A percentile compares a stretch with the other conserved stretches of the same genome.
Evolutionary conservation across 768 basidiomycete genomes (phyloP).

Genomic region (Polyporus arcularius): DNA sequence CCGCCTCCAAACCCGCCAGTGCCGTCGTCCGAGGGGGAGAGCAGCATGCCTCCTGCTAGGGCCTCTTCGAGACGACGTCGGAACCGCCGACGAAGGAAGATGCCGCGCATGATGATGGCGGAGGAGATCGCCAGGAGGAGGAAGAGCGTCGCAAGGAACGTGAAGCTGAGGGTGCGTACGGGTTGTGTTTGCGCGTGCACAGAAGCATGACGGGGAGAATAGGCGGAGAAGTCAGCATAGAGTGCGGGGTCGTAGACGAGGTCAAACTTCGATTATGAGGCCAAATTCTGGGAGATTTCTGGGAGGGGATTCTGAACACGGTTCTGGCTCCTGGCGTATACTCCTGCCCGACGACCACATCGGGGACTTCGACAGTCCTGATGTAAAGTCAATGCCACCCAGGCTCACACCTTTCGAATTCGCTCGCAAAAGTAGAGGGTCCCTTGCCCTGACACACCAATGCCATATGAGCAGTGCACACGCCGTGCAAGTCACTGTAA

Average conservation of each 20-base stretch:
- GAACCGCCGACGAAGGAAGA: conserved; percentile 59
- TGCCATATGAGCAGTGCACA: too few relatives aligned
- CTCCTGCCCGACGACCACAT: too few relatives aligned
- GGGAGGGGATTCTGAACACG: too few relatives aligned
- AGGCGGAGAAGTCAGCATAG: background rate
- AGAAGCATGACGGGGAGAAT: background rate
- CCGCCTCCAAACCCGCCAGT: conserved; percentile 24
- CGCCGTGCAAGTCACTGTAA: too few relatives aligned
- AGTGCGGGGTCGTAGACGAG: background rate
- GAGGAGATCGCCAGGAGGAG: conserved; percentile 66
- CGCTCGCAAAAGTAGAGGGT: too few relatives aligned
- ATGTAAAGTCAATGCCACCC: too few relatives aligned
- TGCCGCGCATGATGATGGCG: conserved; percentile 64
- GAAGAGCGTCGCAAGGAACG: conserved; percentile 72
- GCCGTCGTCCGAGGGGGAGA: conserved; percentile 34
- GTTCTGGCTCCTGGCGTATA: too few relatives aligned
- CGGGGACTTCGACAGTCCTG: too few relatives aligned
- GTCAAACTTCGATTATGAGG: background rate
- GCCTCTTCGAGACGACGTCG: conserved; percentile 55
- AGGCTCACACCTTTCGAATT: too few relatives aligned
- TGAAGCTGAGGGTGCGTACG: conserved; percentile 46
- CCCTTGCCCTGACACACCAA: too few relatives aligned
- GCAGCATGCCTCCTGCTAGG: conserved; percentile 49
- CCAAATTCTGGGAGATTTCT: too few relatives aligned
- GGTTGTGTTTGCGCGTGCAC: background rate